A percentile compares a stretch with the other conserved stretches of the same genome.
phyloP scores from a whole-genome alignment of 2,329 filamentous ascomycete species.

The Aspergillus neotritici region DNA sequence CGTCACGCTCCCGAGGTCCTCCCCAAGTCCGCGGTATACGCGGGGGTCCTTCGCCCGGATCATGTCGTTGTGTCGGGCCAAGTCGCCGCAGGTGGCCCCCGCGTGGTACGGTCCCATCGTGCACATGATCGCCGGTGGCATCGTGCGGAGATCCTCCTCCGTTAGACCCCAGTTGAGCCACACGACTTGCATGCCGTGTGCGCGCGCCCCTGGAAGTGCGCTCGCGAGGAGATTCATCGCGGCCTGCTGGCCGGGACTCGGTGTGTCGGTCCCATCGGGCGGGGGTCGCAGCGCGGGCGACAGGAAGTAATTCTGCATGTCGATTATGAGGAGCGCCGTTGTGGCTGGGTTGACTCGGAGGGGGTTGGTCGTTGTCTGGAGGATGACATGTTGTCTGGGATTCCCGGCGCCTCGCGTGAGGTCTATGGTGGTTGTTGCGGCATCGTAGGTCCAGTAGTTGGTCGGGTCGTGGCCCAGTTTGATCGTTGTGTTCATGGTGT shows the following conservation, averaged over 20 bases:
- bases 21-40: constrained; percentile 46
- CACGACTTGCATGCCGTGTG: constrained; percentile 46
- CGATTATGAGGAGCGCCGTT: constrained; percentile 48
- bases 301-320: constrained; percentile 53
- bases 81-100: too few relatives aligned
- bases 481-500: too few relatives aligned
- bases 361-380: constrained; percentile 18
- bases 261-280: constrained; percentile 21
- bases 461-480: not conserved
- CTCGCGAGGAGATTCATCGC: constrained; percentile 38
- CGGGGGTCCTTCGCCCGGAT: constrained; percentile 23
- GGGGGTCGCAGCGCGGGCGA: too few relatives aligned
- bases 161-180: constrained; percentile 57
- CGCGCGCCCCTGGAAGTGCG: constrained; percentile 45
- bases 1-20: constrained; percentile 37
- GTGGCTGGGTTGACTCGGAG: constrained; percentile 24
- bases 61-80: constrained; percentile 19
- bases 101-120: constrained; percentile 36
- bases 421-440: not conserved
- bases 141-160: constrained; percentile 44
- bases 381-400: not conserved
- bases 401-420: not conserved
- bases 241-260: constrained; percentile 41
- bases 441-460: not conserved
- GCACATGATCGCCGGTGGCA: constrained; percentile 47